Conservation (phyloP, 2,329 filamentous ascomycete genomes). For the Monilinia fructigena region DNA sequence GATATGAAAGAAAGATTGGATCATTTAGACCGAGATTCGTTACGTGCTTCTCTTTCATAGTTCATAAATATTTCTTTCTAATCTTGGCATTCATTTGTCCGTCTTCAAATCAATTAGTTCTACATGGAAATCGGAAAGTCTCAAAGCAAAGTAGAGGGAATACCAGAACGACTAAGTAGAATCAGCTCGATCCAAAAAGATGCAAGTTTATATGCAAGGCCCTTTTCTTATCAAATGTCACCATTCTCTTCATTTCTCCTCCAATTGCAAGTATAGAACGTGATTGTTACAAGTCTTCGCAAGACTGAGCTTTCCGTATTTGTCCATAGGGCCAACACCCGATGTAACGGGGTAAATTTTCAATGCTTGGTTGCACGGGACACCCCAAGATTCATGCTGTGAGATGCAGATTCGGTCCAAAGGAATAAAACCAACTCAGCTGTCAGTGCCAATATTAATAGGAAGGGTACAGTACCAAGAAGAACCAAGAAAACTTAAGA, state of each 20-base stretch:
- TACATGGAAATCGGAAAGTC: too few species aligned
- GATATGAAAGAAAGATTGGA: too few species aligned
- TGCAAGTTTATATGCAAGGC: background rate
- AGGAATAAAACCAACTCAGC: background rate
- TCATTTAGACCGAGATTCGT: background rate
- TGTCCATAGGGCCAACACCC: background rate
- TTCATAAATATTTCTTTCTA: background rate
- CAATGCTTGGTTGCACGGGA: background rate
- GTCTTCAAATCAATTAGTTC: background rate
- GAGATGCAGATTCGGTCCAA: background rate
- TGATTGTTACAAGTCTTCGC: background rate
- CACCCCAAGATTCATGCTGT: background rate
- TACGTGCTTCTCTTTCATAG: background rate
- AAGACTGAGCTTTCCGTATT: constrained; percentile 8
- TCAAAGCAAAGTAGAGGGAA: too few species aligned
- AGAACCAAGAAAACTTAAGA: background rate
- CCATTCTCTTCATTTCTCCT: constrained; percentile 3
- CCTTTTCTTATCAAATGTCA: background rate
- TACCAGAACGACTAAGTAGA: background rate
- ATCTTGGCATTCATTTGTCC: background rate
- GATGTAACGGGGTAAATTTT: background rate
- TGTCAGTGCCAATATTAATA: background rate
- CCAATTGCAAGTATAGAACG: background rate
- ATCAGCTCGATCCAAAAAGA: background rate
- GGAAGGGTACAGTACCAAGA: constrained; percentile 3